Base-by-base conservation (phyloP, 371 early-diverging fungal species). In the Mucor piriformis region DNA sequence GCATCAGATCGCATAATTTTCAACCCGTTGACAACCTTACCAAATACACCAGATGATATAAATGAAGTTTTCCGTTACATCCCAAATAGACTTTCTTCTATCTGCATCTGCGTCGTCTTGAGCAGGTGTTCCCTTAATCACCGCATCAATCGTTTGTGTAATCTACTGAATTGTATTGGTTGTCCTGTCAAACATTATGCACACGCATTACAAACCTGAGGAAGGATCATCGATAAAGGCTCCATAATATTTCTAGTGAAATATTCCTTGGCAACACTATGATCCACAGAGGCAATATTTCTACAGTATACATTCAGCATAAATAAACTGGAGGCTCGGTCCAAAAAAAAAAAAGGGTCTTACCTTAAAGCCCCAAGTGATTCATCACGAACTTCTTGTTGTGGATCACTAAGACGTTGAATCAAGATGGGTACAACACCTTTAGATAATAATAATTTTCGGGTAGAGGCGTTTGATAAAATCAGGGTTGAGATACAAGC, bases 401-500 rank as follows among this genome's bases (percentile, higher is more conserved):
- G 78, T 29, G 76, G 55, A 61, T 95, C 94, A 1, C 81, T 78
- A 20, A 95, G 67, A 4, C 85, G 79, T 24, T 86, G 85, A 18
- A 94, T 76, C 33, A 95, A 69, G 3, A 69, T 69, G 13, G 79
- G 80, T 10, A 91, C 68, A 23, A 92, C 66, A 64, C 88, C 85
- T 50, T 86, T 88, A 50, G 88, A 81, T 32, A 94, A 73, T 56
- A 95, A 77, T 33, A 86, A 55, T 54, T 88, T 85, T 23, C 94
- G 88, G 7, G 83, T 85, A 3, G 72, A 55, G 5, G 72, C 73
- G 49, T 89, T 85, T 16, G 84, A 77, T 57, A 84, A 72, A 49
- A 88, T 68, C 25, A 95, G 70, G 66, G 92, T 90, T 32, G 93
- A 90, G 13, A 92, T 79, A 55, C 93, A 89, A 6, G 95, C 90